Base-by-base conservation (phyloP, 2,329 filamentous ascomycete genomes). In the Ceratocystis alfenasii region DNA sequence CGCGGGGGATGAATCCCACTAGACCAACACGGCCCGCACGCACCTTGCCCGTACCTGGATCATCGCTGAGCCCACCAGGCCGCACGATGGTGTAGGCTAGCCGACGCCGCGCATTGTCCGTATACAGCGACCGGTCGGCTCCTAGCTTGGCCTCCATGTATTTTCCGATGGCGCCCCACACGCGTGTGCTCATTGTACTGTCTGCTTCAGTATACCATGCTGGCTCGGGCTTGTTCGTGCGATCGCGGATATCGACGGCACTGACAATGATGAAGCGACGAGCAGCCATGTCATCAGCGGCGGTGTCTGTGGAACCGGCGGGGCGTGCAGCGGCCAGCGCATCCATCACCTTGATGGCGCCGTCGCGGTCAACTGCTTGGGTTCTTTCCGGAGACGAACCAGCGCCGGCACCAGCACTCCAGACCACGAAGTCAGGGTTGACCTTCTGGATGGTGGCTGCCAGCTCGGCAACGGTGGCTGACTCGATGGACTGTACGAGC, bases 31-130 rank as follows among this genome's bases (percentile, higher is more conserved):
- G 75, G 2, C 79, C 79, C 0, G 78, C 75, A 6, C 70, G 72
- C 4, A 79, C 72, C 45, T 70, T 76, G 4, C 77, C 78, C 22
- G 69, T 74, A 3, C 71, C 74, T 1, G 71, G 69, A 1, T 76
- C 75, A 28, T 78, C 72, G n/a, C 69, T 74, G 62, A 80, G 70
- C 5, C 73, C 72, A 2, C 76, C 76, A 0, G 77, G 77, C 44
- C 78, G 69, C 62, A 79, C 73, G 66, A 79, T 78, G 7, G 78
- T 80, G 71, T 78, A 80, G 30, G 77, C 74, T 63, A 80, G 69
- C 15, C 28, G 22, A 22, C 59, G 55, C 33, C 62, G 44, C 59
- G 66, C 71, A 67, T 79, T 79, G 8, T 74, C 72, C 8, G 71
- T 74, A 55, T 75, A 73, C 28, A 79, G 69, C 65, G 72, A 72